A percentile compares a stretch with the other conserved stretches of the same genome.
These are phyloP conservation scores for Handroanthus guayacan DNA, from an alignment of 257 asterid genomes.

Conservation along the genomic window DNA sequence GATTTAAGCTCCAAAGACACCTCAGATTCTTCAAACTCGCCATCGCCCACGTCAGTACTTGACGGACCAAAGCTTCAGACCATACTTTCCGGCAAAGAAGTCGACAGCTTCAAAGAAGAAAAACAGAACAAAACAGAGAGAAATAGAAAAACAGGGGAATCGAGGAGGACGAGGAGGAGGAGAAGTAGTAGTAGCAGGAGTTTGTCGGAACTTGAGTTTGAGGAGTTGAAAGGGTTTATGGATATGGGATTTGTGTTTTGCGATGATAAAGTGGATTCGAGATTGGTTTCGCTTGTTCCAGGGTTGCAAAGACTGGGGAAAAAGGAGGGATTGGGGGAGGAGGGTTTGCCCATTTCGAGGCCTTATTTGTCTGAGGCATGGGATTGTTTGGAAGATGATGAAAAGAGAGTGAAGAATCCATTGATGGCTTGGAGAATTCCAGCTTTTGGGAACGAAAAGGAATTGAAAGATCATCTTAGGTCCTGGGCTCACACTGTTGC, in stretches of 20 bases:
- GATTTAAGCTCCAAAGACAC: conserved; percentile 48
- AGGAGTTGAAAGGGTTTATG: conserved; percentile 83
- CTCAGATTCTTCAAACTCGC: conserved; percentile 18
- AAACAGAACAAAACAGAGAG: not conserved
- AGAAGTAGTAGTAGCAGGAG: conserved; percentile 46
- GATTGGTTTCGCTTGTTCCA: conserved; percentile 61
- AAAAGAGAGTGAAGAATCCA: conserved; percentile 9
- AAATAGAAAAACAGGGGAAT: not conserved
- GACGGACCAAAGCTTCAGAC: conserved; percentile 62
- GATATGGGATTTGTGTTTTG: conserved; percentile 85
- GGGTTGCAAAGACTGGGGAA: conserved; percentile 62
- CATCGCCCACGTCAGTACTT: conserved; percentile 65
- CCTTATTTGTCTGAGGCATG: conserved; percentile 54
- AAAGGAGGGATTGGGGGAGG: conserved; percentile 18
- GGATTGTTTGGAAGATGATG: conserved; percentile 32
- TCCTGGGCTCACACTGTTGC: conserved; percentile 87
- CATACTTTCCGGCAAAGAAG: conserved; percentile 69
- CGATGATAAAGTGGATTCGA: conserved; percentile 59
- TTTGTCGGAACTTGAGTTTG: conserved; percentile 68
- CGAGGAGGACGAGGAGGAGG: conserved; percentile 22
- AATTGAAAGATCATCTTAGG: conserved; percentile 67
- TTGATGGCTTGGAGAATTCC: conserved; percentile 60
- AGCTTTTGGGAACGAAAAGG: conserved; percentile 58
- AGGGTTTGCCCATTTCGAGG: conserved; percentile 27
- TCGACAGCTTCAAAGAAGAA: conserved; percentile 22